Conservation (phyloP, 768 basidiomycete species). For the Lactarius akahatsu region DNA sequence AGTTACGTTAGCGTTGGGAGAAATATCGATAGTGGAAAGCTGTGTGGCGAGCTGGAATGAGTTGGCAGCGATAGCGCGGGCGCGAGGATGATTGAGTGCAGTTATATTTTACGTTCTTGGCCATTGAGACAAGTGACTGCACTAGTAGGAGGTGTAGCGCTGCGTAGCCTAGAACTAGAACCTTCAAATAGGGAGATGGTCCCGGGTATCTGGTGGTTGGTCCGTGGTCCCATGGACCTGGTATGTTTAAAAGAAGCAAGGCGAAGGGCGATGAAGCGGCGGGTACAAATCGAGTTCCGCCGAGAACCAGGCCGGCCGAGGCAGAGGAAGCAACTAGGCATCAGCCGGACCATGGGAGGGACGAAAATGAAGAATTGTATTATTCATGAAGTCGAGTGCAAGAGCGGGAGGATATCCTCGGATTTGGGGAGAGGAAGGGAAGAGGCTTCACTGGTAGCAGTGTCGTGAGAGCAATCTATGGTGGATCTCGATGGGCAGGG, state of each 20-base stretch:
- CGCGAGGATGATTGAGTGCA: constrained; percentile 4
- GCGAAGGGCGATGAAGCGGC: constrained; percentile 25
- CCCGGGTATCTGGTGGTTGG: constrained; percentile 6
- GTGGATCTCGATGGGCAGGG: constrained; percentile 18
- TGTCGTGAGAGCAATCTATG: constrained; percentile 9
- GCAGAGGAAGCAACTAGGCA: constrained; percentile 1
- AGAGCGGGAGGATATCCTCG: constrained; percentile 8
- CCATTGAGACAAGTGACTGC: background rate
- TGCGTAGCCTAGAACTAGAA: background rate
- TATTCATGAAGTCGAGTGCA: background rate
- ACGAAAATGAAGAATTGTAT: background rate
- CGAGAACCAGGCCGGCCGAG: background rate
- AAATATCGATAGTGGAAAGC: constrained; percentile 28
- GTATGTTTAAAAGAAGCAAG: constrained; percentile 14
- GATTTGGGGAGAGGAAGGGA: constrained; percentile 1
- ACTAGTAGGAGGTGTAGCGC: background rate
- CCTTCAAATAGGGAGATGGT: constrained; percentile 13
- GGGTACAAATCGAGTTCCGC: constrained; percentile 10
- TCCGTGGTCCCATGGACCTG: constrained; percentile 22
- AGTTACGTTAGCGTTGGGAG: constrained; percentile 26
- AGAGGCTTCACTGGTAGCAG: background rate
- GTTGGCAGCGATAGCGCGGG: constrained; percentile 1
- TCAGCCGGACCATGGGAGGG: background rate
- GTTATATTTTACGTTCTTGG: background rate
- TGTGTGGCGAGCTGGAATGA: constrained; percentile 25